Evolutionary conservation across 73 alveolate genomes (phyloP), one percentile per base, ranked within the genome.

Genomic region (Paraurostyla sp.): DNA sequence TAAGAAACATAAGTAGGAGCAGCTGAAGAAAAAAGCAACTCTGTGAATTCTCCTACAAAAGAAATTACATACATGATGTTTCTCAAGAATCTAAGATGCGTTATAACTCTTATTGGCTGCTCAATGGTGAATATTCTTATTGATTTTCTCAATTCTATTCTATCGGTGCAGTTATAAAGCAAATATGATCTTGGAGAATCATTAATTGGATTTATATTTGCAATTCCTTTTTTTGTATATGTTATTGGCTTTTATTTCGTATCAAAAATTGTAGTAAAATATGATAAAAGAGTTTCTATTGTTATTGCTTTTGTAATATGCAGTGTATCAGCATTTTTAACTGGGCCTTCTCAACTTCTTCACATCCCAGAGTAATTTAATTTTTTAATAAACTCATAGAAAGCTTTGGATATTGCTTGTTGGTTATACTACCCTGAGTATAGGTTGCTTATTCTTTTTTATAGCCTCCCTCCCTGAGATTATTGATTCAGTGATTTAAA

Each of bases 391-490:
- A 15, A 56, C 33, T 56, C 23, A 56, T 56, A 30, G 81, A 13
- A 7, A 15, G 11, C 56, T 73, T 2, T 73, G 86, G 86, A 29
- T 73, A 32, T 25, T 73, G 7, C 11, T 43, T 9, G 40, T 73
- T 6, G 86, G 86, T 11, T 73, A 48, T 46, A 25, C 46, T 18
- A 7, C 46, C 20, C 35, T 73, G 16, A 49, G 86, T 16, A 29
- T 73, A 6, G 86, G 71, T 1, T 48, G 71, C 71, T 38, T 73
- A n/a, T 73, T 73, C 40, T 49, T 48, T 35, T 73, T 73, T 46
- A 73, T 73, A 15, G 71, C 86, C 3, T 73, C 71, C 15, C 50
- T 73, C 1, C 86, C 86, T 42, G 86, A 73, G 32, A 73, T 73
- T 13, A 73, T 73, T 2, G 65, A 73, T 33, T 29, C 62, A 23